These are phyloP conservation scores for Metarhizium brunneum DNA, from an alignment of 2,329 filamentous ascomycete species.

Conservation along the genomic window DNA sequence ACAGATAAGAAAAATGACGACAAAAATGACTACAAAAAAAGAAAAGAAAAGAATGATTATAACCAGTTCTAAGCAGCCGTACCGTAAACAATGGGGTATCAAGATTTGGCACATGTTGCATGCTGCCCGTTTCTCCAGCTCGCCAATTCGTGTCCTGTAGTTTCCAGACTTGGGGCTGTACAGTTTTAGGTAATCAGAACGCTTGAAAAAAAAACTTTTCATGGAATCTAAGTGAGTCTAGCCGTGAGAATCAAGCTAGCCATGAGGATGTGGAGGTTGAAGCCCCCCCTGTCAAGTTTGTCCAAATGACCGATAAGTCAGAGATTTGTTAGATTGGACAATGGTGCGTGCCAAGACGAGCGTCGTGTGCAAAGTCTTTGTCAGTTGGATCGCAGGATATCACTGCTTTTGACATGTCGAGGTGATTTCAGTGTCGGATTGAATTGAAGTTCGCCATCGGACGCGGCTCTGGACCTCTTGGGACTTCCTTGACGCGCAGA, in stretches of 20 bases:
- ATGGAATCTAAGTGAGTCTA: too few relatives aligned
- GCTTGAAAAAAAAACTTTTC: background rate
- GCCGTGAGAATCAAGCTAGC: background rate
- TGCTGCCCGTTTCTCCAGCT: background rate
- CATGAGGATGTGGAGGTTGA: background rate
- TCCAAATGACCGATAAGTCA: background rate
- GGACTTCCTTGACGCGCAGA: conserved; percentile 17
- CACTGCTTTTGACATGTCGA: conserved; percentile 6
- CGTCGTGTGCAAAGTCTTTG: background rate
- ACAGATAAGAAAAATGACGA: background rate
- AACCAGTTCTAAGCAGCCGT: background rate
- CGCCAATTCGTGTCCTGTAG: background rate
- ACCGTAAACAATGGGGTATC: background rate
- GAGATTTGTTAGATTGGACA: background rate
- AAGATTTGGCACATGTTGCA: background rate
- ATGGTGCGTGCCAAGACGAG: background rate
- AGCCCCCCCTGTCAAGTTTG: background rate
- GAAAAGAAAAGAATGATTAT: background rate
- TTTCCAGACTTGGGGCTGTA: conserved; percentile 2
- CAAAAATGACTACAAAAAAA: background rate
- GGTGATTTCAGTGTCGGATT: background rate
- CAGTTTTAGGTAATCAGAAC: background rate
- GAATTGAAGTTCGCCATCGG: conserved; percentile 10
- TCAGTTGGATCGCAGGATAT: conserved; percentile 6
- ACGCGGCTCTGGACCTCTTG: conserved; percentile 18